Percentiles rank a stretch among this genome's conserved stretches.
Evolutionary conservation across 1,284 basidiomycete genomes (phyloP).

Genomic region (Fomes fomentarius): DNA sequence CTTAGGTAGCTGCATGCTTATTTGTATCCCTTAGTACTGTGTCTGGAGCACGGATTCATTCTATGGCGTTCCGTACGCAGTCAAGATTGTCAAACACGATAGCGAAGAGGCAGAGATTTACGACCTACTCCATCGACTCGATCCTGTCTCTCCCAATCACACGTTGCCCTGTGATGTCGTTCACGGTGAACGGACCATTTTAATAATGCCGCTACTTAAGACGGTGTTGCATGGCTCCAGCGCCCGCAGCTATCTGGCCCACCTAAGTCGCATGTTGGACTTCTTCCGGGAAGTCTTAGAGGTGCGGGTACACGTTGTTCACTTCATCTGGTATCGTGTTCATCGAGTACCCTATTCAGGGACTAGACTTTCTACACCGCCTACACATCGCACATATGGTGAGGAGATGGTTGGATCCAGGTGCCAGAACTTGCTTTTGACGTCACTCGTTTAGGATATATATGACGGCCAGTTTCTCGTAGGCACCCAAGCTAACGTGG

Average conservation of each 20-base stretch:
- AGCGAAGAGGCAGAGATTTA: neutral
- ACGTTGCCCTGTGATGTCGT: neutral
- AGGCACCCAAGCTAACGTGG: neutral
- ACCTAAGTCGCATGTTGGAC: neutral
- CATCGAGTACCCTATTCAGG: neutral
- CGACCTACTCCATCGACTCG: neutral
- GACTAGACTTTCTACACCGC: neutral
- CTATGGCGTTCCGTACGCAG: neutral
- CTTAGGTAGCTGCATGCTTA: neutral
- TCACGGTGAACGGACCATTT: neutral
- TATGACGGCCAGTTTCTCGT: neutral
- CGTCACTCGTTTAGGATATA: neutral
- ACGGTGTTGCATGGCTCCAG: neutral
- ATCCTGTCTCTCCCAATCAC: neutral
- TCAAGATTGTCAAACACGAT: neutral
- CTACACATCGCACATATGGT: neutral
- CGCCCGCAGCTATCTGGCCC: neutral
- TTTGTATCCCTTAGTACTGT: too few species aligned
- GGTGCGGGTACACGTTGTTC: neutral
- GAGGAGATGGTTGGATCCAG: too few species aligned
- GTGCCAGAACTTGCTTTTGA: neutral
- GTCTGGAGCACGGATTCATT: neutral
- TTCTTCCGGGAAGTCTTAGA: neutral
- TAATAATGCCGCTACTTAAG: neutral
- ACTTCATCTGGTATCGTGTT: neutral